These are phyloP conservation scores for Tetragonia tetragonoides DNA, from an alignment of 148 eudicot species.

Conservation along the genomic window DNA sequence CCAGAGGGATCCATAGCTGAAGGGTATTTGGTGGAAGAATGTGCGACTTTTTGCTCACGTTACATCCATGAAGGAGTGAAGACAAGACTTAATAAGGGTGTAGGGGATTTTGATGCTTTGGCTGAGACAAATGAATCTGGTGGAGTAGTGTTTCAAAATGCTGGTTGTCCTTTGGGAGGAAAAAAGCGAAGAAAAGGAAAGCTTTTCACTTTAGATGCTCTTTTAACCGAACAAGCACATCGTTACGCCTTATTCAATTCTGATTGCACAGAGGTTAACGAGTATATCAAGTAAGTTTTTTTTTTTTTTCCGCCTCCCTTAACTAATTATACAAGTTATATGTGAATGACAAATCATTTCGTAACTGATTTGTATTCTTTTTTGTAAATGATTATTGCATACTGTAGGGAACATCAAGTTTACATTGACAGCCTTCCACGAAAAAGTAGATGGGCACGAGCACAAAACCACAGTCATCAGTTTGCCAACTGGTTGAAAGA, in stretches of 20 bases:
- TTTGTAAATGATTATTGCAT: not conserved
- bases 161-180: too few relatives aligned
- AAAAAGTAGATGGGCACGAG: not conserved
- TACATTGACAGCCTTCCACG: not conserved
- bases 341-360: too few relatives aligned
- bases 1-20: slow-evolving; percentile 12
- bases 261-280: too few relatives aligned
- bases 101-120: not conserved
- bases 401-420: slow-evolving; percentile 8
- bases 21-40: slow-evolving; percentile 12
- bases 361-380: not conserved
- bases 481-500: not conserved
- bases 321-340: too few relatives aligned
- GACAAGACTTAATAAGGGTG: not conserved
- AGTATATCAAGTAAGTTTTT: too few relatives aligned
- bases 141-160: too few relatives aligned
- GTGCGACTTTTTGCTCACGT: not conserved
- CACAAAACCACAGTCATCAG: not conserved
- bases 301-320: too few relatives aligned
- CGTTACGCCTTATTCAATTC: too few relatives aligned
- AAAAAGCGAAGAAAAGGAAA: too few relatives aligned
- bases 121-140: too few relatives aligned
- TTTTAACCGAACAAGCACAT: too few relatives aligned
- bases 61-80: slow-evolving; percentile 9
- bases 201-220: too few relatives aligned